Base-by-base conservation (phyloP, 2,329 filamentous ascomycete species). In the Cladosporium cucumerinum region DNA sequence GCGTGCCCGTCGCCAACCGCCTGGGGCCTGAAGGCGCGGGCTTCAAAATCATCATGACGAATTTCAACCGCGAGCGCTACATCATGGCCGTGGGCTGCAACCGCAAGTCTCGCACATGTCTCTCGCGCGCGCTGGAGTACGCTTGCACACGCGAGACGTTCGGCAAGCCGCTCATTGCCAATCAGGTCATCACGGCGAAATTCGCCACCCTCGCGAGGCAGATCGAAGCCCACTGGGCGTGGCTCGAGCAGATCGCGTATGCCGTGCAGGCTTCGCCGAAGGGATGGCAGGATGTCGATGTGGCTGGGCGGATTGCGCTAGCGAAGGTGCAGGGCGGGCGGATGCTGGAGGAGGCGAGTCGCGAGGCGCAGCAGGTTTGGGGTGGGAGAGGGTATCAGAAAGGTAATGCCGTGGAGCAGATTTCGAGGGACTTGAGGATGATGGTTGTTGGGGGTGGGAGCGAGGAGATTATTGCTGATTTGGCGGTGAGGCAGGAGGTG, bases 31-130 rank as follows among this genome's bases (percentile, higher is more conserved):
- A 86, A 66, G 85, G 85, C 66, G 71, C 80, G 23, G 86, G 85
- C 1, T 87, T 87, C 74, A 77, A 78, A 49, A 82, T 85, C 68
- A 83, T 87, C 69, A 87, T 87, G 86, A 48, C 67, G 74, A 81
- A 86, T 70, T 86, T 86, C 73, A 86, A 86, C 69, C 78, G 81
- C 21, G 87, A 89, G 73, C 79, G 87, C 8, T 85, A 86, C 68
- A 80, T 83, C 67, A 82, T 89, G 71, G 81, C 85, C 0, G 82
- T 84, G 1, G 80, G 80, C 25, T 84, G 82, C 65, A 85, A 87
- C 62, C 80, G 85, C 54, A 82, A 86, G 72, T 84, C 85, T 1
- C 80, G 73, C 5, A 73, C 72, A 1, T 74, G 72, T 52, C 64
- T 75, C 1, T 64, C 68, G 5, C 62, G 69, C 12, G 71, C 74